Base-by-base conservation (phyloP, 192 early-diverging fungal genomes). In the Entomortierella chlamydospora region DNA sequence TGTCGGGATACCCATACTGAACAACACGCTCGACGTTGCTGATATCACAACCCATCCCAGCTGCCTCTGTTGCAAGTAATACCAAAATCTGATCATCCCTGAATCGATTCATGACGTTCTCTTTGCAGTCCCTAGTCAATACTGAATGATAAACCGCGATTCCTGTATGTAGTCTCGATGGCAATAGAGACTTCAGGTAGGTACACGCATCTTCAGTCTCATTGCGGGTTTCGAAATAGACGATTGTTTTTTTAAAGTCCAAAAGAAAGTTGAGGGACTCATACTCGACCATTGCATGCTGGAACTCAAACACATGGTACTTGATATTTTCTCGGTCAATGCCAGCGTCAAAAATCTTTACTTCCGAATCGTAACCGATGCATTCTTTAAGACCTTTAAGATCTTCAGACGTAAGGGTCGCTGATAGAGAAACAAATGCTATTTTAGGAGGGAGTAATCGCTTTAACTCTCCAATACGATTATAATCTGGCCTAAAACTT, bases 41-140 rank as follows among this genome's bases (percentile, higher is more conserved):
- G 37, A 72, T 72, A 41, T 72, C 62, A 26, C 69, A 63, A 0
- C 61, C 69, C 69, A 71, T 70, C 12, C 68, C 68, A 28, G 29
- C 58, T 29, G 68, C 68, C 39, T 70, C 70, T 1, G 70, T 72
- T 13, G 70, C 29, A 12, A 64, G 61, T 28, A 72, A 57, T 15
- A 63, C 33, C n/a, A 1, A 1, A 7, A 57, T 20, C n/a, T 57
- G 23, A 43, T 26, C 45, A 13, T 28, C 47, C 53, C 31, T 56
- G 70, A 63, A 72, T 56, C 15, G 3, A 18, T 45, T 23, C 22
- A 72, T 54, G 15, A 37, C 34, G 0, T 37, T 25, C 9, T 6
- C 0, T 54, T 63, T 72, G 53, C 11, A 49, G 0, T 55, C 41
- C 0, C 57, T 42, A 3, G 61, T 61, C 4, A 49, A 39, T 29